Conservation (phyloP, 805 yeast species). For the Wickerhamomyces bovis region DNA sequence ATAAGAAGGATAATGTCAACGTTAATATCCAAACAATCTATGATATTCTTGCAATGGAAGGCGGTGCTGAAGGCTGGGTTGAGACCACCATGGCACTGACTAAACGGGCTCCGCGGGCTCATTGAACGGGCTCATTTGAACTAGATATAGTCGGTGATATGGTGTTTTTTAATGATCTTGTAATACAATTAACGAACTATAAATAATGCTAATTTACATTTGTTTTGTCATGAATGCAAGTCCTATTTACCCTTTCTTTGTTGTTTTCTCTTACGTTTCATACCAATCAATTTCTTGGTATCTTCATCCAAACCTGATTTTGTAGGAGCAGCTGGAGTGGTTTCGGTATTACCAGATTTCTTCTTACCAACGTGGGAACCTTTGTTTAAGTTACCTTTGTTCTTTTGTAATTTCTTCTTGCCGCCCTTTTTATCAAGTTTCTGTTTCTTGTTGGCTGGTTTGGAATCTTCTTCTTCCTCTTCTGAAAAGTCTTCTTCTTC, state of each 20-base stretch:
- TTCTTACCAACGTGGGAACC: conserved; percentile 25
- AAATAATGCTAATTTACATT: neutral
- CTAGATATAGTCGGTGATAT: neutral
- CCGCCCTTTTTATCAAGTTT: conserved; percentile 3
- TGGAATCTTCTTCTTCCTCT: conserved; percentile 14
- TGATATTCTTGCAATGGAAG: conserved; percentile 66
- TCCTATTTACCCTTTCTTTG: conserved; percentile 28
- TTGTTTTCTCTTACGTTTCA: conserved; percentile 62
- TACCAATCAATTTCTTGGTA: conserved; percentile 58
- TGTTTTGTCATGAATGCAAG: neutral
- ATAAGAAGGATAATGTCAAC: conserved; percentile 31
- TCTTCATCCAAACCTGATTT: conserved; percentile 43
- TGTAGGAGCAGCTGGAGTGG: conserved; percentile 11
- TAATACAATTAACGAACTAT: neutral
- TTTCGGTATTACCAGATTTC: conserved; percentile 1
- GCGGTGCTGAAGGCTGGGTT: conserved; percentile 91
- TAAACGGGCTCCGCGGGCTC: conserved; percentile 67
- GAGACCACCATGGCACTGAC: conserved; percentile 69
- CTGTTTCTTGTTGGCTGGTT: conserved; percentile 11
- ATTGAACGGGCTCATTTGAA: too few species aligned
- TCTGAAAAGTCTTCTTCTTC: conserved; percentile 13
- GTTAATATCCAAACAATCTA: conserved; percentile 33
- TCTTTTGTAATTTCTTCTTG: conserved; percentile 17
- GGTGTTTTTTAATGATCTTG: neutral
- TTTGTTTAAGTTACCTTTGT: conserved; percentile 42